Evolutionary conservation across 2,329 filamentous ascomycete species (phyloP).

Genomic region (Talaromyces sp.): DNA sequence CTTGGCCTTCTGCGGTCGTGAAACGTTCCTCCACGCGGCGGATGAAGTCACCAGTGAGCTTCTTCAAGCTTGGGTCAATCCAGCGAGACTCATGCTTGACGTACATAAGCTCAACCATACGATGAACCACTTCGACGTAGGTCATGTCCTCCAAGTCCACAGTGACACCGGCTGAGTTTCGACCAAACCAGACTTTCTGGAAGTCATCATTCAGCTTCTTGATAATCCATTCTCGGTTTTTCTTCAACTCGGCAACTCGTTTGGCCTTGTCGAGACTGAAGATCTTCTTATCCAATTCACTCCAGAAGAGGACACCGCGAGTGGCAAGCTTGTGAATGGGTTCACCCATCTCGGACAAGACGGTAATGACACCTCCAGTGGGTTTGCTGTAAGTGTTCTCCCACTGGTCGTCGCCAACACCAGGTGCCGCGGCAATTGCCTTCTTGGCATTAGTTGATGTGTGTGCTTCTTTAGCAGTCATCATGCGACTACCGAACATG

Average conservation of each 20-base stretch:
- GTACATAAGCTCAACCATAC: slow-evolving; percentile 85
- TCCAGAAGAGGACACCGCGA: slow-evolving; percentile 92
- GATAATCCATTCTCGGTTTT: slow-evolving; percentile 85
- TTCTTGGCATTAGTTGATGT: slow-evolving; percentile 84
- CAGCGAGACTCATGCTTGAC: slow-evolving; percentile 85
- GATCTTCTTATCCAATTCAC: slow-evolving; percentile 98
- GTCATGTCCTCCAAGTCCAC: slow-evolving; percentile 95
- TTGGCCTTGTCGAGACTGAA: slow-evolving; percentile 95
- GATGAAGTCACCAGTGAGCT: slow-evolving; percentile 89
- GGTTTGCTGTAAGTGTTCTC: slow-evolving; percentile 89
- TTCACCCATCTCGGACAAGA: slow-evolving; percentile 98
- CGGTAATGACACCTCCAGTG: slow-evolving; percentile 90
- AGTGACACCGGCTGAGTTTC: slow-evolving; percentile 71
- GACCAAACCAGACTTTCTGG: slow-evolving; percentile 95
- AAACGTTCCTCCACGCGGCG: slow-evolving; percentile 96
- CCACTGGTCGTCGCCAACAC: slow-evolving; percentile 77
- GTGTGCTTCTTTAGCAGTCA: slow-evolving; percentile 88
- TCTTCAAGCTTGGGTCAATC: slow-evolving; percentile 80
- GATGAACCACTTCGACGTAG: slow-evolving; percentile 77
- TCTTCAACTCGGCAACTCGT: slow-evolving; percentile 78
- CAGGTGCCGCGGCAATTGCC: slow-evolving; percentile 79
- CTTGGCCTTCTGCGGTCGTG: slow-evolving; percentile 62
- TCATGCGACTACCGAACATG: slow-evolving; percentile 86
- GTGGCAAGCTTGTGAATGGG: slow-evolving; percentile 98
- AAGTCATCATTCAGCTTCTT: slow-evolving; percentile 94